Conservation (phyloP, 345 rosid genomes). For the Jatropha curcas region DNA sequence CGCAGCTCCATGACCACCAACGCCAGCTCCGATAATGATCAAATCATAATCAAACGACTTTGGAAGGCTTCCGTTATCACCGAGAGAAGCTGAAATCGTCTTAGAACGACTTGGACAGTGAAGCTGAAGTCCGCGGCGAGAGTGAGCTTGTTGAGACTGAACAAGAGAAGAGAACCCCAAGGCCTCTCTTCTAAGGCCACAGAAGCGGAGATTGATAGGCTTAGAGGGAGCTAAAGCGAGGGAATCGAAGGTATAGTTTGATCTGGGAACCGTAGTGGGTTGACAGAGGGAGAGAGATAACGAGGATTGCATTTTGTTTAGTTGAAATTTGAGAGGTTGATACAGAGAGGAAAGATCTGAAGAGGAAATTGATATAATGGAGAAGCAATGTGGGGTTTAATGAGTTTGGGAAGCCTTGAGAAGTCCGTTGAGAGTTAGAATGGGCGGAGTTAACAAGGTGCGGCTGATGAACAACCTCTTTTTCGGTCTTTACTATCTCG, state of each 20-base stretch:
- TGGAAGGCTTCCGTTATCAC: constrained; percentile 59
- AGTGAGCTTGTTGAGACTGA: constrained; percentile 17
- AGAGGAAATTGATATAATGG: neutral
- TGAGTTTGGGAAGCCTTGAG: constrained; percentile 25
- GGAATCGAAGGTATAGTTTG: constrained; percentile 30
- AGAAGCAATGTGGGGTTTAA: neutral
- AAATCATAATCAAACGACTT: constrained; percentile 87
- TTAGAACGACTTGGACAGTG: constrained; percentile 19
- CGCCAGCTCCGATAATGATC: constrained; percentile 95
- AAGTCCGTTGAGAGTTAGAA: constrained; percentile 36
- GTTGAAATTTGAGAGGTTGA: neutral
- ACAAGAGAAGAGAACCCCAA: constrained; percentile 32
- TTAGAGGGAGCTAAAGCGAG: constrained; percentile 26
- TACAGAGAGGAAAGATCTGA: neutral
- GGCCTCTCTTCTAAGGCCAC: constrained; percentile 77
- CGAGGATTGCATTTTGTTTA: constrained; percentile 57
- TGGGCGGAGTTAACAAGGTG: constrained; percentile 62
- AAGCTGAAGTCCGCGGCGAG: constrained; percentile 20
- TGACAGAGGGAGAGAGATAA: constrained; percentile 51
- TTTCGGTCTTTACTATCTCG: constrained; percentile 3
- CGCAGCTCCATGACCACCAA: constrained; percentile 98
- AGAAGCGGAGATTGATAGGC: constrained; percentile 66
- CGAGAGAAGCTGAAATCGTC: constrained; percentile 41
- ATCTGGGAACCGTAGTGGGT: constrained; percentile 30
- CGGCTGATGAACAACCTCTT: constrained; percentile 54